These are phyloP conservation scores for Dipteronia dyeriana DNA, from an alignment of 345 rosid species.

Conservation along the genomic window DNA sequence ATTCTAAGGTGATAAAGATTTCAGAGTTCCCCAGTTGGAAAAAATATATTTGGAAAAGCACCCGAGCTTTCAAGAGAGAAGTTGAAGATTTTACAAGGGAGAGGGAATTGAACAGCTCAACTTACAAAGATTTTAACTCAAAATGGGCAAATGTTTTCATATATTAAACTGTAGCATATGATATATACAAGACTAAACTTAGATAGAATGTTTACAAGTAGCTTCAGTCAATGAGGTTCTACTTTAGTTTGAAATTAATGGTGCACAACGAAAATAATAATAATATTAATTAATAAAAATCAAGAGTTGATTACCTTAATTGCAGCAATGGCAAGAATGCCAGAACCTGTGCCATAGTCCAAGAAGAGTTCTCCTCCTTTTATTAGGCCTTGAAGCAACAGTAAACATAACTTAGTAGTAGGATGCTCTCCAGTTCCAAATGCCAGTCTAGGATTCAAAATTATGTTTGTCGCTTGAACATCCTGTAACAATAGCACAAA, in stretches of 20 bases:
- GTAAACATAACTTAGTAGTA: conserved; percentile 67
- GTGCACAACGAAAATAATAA: too few species aligned
- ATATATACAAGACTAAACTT: too few species aligned
- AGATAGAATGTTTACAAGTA: background rate
- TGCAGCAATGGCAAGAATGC: conserved; percentile 88
- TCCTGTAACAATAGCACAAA: conserved; percentile 42
- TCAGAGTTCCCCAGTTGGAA: background rate
- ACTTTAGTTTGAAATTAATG: background rate
- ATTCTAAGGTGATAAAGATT: background rate
- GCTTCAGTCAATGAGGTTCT: background rate
- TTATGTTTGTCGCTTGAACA: conserved; percentile 62
- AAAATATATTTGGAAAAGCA: background rate
- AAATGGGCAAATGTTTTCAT: background rate
- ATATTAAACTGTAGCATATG: background rate
- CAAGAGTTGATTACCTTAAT: conserved; percentile 53
- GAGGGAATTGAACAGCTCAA: background rate
- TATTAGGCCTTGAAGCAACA: conserved; percentile 58
- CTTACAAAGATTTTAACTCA: background rate
- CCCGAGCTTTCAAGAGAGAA: background rate
- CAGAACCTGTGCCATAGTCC: conserved; percentile 95
- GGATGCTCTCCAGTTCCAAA: conserved; percentile 96
- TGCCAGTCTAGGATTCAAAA: conserved; percentile 83
- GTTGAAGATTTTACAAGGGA: background rate
- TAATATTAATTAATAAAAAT: background rate
- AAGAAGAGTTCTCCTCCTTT: conserved; percentile 77